Percentiles rank a stretch among this genome's conserved stretches.
Conservation (phyloP, 805 yeast genomes). For the Schizosaccharomyces japonicus region DNA sequence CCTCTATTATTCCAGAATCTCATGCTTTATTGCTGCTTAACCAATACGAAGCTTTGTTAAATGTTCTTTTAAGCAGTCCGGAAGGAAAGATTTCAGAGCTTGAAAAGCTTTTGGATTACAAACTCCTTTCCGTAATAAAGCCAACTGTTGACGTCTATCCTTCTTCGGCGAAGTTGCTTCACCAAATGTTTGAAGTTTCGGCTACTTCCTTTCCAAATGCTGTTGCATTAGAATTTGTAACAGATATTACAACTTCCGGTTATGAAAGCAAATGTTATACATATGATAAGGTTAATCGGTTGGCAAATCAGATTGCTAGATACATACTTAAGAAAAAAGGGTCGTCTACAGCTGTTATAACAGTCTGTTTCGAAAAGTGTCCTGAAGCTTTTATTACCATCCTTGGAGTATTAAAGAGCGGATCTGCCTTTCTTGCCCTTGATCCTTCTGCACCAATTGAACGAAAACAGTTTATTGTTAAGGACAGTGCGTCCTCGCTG, state of each 20-base stretch:
- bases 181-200: conserved; percentile 10
- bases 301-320: conserved; percentile 10
- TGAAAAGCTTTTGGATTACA: conserved; percentile 3
- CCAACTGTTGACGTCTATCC: conserved; percentile 3
- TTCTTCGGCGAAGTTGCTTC: conserved; percentile 7
- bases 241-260: conserved; percentile 3
- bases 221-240: conserved; percentile 10
- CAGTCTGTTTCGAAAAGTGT: conserved; percentile 12
- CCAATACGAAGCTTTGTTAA: conserved; percentile 8
- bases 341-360: conserved; percentile 7
- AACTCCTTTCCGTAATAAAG: conserved; percentile 1
- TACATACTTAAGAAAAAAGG: conserved; percentile 6
- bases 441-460: conserved; percentile 12
- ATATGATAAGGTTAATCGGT: conserved; percentile 9
- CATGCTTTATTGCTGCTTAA: conserved; percentile 9
- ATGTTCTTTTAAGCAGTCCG: conserved; percentile 1
- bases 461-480: conserved; percentile 9
- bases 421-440: conserved; percentile 11
- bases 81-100: background rate
- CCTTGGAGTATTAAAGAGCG: conserved; percentile 12
- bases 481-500: conserved; percentile 9
- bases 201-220: conserved; percentile 7
- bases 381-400: conserved; percentile 12
- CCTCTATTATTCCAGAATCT: conserved; percentile 5
- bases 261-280: conserved; percentile 8